phyloP scores from a whole-genome alignment of 495 filamentous ascomycete genomes.

The Symbiotaphrina buchneri region DNA sequence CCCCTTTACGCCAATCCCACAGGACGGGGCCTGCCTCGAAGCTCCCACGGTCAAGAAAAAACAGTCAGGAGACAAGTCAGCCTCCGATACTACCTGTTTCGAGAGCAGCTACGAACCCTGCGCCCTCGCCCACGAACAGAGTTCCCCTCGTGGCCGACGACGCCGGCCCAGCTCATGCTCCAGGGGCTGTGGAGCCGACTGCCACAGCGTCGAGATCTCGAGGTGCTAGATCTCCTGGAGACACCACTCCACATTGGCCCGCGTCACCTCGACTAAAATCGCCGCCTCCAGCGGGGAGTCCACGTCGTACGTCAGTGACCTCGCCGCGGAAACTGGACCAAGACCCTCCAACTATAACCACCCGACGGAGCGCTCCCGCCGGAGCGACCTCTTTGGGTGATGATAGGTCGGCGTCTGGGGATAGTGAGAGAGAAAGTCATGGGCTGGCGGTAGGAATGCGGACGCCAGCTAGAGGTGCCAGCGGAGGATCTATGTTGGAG shows the following conservation, averaged over 20 bases:
- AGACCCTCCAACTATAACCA: conserved; percentile 5
- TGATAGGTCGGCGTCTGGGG: no score
- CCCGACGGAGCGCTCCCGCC: no score
- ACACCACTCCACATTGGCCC: conserved; percentile 42
- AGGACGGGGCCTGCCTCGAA: background rate
- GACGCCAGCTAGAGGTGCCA: conserved; percentile 41
- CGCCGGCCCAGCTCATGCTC: no score
- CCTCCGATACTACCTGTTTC: no score
- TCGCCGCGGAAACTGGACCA: conserved; percentile 6
- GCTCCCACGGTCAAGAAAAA: conserved; percentile 2
- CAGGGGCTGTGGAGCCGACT: no score
- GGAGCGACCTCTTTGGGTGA: no score
- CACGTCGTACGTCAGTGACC: conserved; percentile 14
- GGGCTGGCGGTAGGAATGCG: no score
- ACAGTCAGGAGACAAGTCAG: conserved; percentile 41
- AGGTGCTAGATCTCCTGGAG: conserved; percentile 16
- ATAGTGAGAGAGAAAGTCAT: no score
- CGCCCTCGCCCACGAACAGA: no score
- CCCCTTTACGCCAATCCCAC: conserved; percentile 1
- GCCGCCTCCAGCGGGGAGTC: conserved; percentile 31
- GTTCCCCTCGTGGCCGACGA: no score
- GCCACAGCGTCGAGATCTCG: no score
- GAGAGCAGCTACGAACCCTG: no score
- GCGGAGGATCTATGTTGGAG: conserved; percentile 52
- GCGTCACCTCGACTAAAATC: conserved; percentile 42